Percentiles rank a stretch among this genome's conserved stretches.
phyloP scores from a whole-genome alignment of 768 basidiomycete species.

The Termitomyces sp. region DNA sequence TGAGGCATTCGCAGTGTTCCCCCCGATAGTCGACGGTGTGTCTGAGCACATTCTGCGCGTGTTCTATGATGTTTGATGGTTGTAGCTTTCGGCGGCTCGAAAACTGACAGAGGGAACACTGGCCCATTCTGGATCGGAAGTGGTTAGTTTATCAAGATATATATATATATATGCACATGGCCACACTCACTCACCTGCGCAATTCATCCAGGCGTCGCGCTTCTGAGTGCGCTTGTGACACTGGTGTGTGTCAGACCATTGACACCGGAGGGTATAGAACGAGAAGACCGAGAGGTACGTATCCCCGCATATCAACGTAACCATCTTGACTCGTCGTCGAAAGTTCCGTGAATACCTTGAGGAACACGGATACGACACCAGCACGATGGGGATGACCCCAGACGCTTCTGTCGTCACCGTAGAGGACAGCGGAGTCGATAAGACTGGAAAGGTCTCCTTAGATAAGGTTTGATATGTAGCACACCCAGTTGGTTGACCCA shows the following conservation, averaged over 20 bases:
- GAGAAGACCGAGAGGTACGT: slow-evolving; percentile 30
- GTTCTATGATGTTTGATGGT: slow-evolving; percentile 2
- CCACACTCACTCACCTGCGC: not conserved
- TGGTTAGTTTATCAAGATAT: slow-evolving; percentile 27
- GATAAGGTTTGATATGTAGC: too few relatives aligned
- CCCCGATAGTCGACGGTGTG: slow-evolving; percentile 56
- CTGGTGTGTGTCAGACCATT: slow-evolving; percentile 72
- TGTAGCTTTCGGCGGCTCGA: slow-evolving; percentile 54
- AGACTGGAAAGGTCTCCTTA: not conserved
- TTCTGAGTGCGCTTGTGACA: slow-evolving; percentile 70
- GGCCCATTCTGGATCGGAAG: slow-evolving; percentile 85
- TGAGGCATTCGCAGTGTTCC: slow-evolving; percentile 41
- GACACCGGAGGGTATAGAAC: slow-evolving; percentile 67
- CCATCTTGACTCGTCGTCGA: not conserved
- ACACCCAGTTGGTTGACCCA: too few relatives aligned
- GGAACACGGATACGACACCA: slow-evolving; percentile 69
- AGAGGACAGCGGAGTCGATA: not conserved
- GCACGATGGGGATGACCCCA: slow-evolving; percentile 2
- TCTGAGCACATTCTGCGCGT: not conserved
- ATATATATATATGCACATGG: not conserved
- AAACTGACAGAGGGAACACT: slow-evolving; percentile 55
- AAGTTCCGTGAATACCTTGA: slow-evolving; percentile 82
- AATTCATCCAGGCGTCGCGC: slow-evolving; percentile 52
- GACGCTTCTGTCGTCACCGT: not conserved
- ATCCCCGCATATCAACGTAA: too few relatives aligned